phyloP scores from a whole-genome alignment of 176 grass and related monocot genomes.

The Aegilops speltoides region DNA sequence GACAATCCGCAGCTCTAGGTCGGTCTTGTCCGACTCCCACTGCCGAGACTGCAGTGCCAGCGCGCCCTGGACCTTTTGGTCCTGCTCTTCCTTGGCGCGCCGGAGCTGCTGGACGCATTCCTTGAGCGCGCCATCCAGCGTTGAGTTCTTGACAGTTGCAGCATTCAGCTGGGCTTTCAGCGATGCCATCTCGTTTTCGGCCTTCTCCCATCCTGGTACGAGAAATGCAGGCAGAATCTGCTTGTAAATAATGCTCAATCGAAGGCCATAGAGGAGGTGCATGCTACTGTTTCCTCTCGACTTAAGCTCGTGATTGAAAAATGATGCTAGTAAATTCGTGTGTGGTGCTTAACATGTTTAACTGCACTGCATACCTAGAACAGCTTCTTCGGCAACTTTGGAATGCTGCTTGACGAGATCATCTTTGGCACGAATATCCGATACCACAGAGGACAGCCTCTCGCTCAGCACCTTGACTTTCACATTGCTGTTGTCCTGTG shows the following conservation, averaged over 20 bases:
- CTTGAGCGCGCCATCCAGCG: conserved; percentile 77
- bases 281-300: neutral
- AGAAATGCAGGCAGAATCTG: neutral
- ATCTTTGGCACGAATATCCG: conserved; percentile 77
- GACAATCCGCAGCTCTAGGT: conserved; percentile 60
- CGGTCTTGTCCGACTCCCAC: conserved; percentile 67
- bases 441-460: conserved; percentile 72
- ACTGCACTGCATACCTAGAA: conserved; percentile 56
- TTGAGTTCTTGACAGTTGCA: conserved; percentile 50
- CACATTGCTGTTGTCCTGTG: conserved; percentile 39
- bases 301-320: neutral
- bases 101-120: conserved; percentile 87
- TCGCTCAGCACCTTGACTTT: conserved; percentile 65
- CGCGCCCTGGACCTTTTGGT: conserved; percentile 52
- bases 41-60: conserved; percentile 48
- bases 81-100: conserved; percentile 65
- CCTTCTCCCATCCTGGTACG: conserved; percentile 83
- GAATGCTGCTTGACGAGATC: conserved; percentile 91
- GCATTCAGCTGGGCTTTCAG: conserved; percentile 67
- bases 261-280: neutral
- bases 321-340: neutral
- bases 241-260: neutral
- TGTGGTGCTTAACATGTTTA: neutral
- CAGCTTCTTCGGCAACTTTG: conserved; percentile 92
- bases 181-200: conserved; percentile 64